Conservation (phyloP, 768 basidiomycete species). For the Rubroboletus pulcherrimus region DNA sequence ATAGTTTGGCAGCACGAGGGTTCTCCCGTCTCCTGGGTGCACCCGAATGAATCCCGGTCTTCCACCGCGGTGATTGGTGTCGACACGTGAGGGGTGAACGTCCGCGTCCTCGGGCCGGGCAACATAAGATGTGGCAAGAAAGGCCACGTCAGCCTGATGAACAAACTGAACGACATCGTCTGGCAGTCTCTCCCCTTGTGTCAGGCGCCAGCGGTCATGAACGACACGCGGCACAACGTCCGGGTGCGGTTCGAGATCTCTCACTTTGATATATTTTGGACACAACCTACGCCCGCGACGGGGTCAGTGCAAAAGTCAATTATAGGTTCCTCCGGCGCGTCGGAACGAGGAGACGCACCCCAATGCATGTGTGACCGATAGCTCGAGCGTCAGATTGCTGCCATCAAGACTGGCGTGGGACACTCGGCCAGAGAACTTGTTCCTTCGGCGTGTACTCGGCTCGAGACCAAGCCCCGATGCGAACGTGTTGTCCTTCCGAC, state of each 20-base stretch:
- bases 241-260: conserved; percentile 42
- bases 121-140: conserved; percentile 50
- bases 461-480: conserved; percentile 61
- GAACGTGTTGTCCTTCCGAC: conserved; percentile 27
- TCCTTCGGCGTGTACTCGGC: conserved; percentile 52
- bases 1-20: conserved; percentile 57
- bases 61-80: conserved; percentile 64
- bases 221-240: conserved; percentile 35
- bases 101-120: conserved; percentile 36
- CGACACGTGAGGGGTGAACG: conserved; percentile 52
- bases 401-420: conserved; percentile 31
- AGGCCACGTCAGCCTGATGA: conserved; percentile 48
- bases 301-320: not conserved
- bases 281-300: conserved; percentile 44
- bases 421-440: conserved; percentile 57
- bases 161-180: conserved; percentile 48
- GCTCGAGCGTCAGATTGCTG: conserved; percentile 33
- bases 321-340: not conserved
- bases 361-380: conserved; percentile 52
- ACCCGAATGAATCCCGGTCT: conserved; percentile 60
- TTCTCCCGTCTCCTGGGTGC: conserved; percentile 50
- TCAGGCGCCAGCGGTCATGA: conserved; percentile 32
- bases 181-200: conserved; percentile 41
- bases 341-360: conserved; percentile 39
- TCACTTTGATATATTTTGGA: conserved; percentile 61